Percentiles rank a stretch among this genome's conserved stretches.
Evolutionary conservation across 768 basidiomycete genomes (phyloP).

Genomic region (Aureoboletus auriporus): DNA sequence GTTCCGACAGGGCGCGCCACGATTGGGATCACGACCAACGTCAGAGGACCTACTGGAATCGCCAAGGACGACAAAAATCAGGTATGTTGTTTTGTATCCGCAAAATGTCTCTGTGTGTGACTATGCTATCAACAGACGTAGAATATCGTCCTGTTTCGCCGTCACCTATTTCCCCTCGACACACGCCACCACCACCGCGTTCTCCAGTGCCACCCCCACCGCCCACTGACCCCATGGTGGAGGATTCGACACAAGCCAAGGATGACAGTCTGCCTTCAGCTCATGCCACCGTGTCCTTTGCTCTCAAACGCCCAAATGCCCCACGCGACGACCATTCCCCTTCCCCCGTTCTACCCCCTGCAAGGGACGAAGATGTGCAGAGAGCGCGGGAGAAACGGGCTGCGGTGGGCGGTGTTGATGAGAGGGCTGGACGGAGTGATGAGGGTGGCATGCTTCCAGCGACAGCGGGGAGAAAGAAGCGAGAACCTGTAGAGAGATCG

Average conservation of each 20-base stretch:
- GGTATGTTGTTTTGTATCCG: constrained; percentile 6
- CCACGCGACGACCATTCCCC: constrained; percentile 47
- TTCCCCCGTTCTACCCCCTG: constrained; percentile 33
- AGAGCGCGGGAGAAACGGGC: constrained; percentile 25
- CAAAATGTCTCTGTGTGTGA: background rate
- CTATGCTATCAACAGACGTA: constrained; percentile 2
- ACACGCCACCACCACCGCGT: constrained; percentile 16
- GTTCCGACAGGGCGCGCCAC: constrained; percentile 32
- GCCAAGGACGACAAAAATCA: background rate
- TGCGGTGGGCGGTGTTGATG: constrained; percentile 5
- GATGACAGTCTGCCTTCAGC: constrained; percentile 31
- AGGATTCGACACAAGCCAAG: constrained; percentile 13
- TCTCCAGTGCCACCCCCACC: constrained; percentile 27
- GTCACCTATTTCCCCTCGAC: constrained; percentile 20
- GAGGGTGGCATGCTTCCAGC: background rate
- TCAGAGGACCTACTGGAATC: constrained; percentile 21
- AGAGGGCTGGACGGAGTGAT: background rate
- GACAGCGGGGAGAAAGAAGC: constrained; percentile 29
- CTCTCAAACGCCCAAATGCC: constrained; percentile 43
- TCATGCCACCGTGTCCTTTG: constrained; percentile 40
- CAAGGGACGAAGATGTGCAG: constrained; percentile 24
- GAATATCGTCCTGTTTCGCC: constrained; percentile 22
- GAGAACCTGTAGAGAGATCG: constrained; percentile 46
- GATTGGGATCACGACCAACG: constrained; percentile 34
- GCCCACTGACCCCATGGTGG: constrained; percentile 36